Percentiles rank a stretch among this genome's conserved stretches.
Conservation (phyloP, 2,329 filamentous ascomycete species). For the Cytospora piceae region DNA sequence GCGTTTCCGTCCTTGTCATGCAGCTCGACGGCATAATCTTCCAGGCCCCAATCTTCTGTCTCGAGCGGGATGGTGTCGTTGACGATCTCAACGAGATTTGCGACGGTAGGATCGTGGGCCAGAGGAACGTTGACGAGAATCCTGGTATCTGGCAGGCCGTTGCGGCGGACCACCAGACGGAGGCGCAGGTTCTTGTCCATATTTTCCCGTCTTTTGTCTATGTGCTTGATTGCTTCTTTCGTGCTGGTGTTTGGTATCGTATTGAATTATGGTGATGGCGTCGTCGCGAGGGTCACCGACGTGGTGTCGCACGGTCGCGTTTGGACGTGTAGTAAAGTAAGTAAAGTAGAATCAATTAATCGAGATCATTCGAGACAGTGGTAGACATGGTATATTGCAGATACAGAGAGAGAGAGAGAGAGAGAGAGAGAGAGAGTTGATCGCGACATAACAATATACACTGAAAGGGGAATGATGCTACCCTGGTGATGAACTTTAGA, state of each 20-base stretch:
- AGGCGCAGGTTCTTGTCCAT: constrained; percentile 64
- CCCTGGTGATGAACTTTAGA: not conserved
- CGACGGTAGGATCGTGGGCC: constrained; percentile 67
- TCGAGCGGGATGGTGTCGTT: constrained; percentile 84
- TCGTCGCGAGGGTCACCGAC: not conserved
- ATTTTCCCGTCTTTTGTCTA: not conserved
- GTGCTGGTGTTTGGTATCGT: not conserved
- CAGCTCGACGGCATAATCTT: constrained; percentile 87
- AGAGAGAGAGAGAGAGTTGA: not conserved
- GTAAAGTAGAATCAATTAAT: not conserved
- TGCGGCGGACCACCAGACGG: constrained; percentile 71
- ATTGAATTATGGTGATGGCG: not conserved
- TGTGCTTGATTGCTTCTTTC: not conserved
- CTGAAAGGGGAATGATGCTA: not conserved
- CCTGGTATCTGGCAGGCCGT: constrained; percentile 72
- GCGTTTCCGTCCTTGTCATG: constrained; percentile 55
- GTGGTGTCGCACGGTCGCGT: not conserved
- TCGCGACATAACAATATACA: not conserved
- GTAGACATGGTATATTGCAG: not conserved
- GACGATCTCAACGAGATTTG: constrained; percentile 75
- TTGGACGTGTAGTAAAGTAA: not conserved
- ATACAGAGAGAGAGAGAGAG: not conserved
- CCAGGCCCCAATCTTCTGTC: constrained; percentile 76
- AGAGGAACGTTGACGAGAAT: constrained; percentile 71
- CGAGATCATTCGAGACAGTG: not conserved